Evolutionary conservation across 2,329 filamentous ascomycete species (phyloP), one percentile per base, ranked within the genome.

Genomic region (Graphilbum ipis-grandicollis): DNA sequence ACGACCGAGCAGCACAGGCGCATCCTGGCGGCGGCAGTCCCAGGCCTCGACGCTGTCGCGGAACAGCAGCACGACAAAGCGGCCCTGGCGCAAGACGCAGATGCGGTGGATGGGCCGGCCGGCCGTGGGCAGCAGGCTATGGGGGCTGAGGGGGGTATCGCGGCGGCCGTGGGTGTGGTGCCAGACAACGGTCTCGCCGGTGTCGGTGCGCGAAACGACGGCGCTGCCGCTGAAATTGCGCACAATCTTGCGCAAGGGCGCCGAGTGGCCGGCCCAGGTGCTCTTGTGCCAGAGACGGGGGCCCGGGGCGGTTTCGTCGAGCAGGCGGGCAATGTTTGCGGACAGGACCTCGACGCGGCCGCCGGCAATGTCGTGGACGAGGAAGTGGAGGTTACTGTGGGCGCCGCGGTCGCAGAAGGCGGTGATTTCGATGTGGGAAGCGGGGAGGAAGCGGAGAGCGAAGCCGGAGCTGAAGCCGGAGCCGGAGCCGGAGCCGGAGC

Each of bases 311-410:
- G 67, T 63, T 2, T 81, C 77, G 48, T 92, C 84, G 44, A 98
- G 78, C 13, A 96, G 62, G 36, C 79, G 69, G 40, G 86, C 80
- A 19, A 93, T 66, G 44, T 77, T 74, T 33, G 76, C 77, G 45
- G 85, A 74, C 50, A 85, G 83, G 56, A 86, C 80, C 37, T 83
- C 77, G 43, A 98, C 75, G 40, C 74, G 21, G 21, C 21, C 71
- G 9, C 88, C 88, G 49, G 90, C 79, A 46, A 93, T 88, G 44
- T 80, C 75, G 53, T 98, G 88, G 5, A 83, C 60, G 12, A 96
- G 59, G 18, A 98, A 56, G 34, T 76, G 74, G 26, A 93, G 62
- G 31, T 71, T 69, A 8, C 78, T 76, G 5, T 66, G 67, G 3
- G 63, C 57, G n/a, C n/a, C n/a, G 38, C 63, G 65, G 40, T 77